These are phyloP conservation scores for Theileria parva DNA, from an alignment of 169 alveolate species.

Conservation along the genomic window DNA sequence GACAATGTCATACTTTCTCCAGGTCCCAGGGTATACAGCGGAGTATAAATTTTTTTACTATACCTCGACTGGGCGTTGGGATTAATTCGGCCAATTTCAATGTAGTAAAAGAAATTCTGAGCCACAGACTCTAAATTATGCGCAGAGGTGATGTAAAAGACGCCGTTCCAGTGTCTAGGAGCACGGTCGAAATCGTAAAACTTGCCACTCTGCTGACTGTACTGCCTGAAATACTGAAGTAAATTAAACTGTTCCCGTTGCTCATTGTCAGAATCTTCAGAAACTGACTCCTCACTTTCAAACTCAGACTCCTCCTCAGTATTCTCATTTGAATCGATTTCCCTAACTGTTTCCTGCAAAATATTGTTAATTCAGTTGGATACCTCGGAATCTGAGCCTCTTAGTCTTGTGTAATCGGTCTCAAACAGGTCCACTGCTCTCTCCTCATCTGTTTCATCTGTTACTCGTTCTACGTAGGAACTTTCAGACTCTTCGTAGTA, in stretches of 20 bases:
- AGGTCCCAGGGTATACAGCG: constrained; percentile 69
- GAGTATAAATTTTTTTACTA: constrained; percentile 69
- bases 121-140: constrained; percentile 59
- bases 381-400: constrained; percentile 7
- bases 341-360: not conserved
- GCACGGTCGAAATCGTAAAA: constrained; percentile 6
- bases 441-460: too few species aligned
- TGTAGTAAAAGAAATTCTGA: constrained; percentile 59
- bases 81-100: constrained; percentile 49
- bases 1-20: constrained; percentile 67
- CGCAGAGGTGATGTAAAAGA: constrained; percentile 60
- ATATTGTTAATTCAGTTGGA: not conserved
- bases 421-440: constrained; percentile 11
- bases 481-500: not conserved
- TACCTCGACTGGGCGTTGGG: constrained; percentile 25
- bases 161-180: constrained; percentile 63
- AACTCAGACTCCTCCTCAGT: constrained; percentile 8
- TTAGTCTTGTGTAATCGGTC: not conserved
- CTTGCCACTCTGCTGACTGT: not conserved
- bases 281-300: constrained; percentile 46
- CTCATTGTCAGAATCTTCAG: constrained; percentile 17
- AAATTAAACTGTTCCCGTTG: constrained; percentile 38
- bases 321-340: constrained; percentile 3
- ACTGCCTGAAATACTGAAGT: constrained; percentile 42
- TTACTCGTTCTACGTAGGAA: not conserved